Conservation (phyloP, 441 rosid genomes). For the Populus hybrid region DNA sequence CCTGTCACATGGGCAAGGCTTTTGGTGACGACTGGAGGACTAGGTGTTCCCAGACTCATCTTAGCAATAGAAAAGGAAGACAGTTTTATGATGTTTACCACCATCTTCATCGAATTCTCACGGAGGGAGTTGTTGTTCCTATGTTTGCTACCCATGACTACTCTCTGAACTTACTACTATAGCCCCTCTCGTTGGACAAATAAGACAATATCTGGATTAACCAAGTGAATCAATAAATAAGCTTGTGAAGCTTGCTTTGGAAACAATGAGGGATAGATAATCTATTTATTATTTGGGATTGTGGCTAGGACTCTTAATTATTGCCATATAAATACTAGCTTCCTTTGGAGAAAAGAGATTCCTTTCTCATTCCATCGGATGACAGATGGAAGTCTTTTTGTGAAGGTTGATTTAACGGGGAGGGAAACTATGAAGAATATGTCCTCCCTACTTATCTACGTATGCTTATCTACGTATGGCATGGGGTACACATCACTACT, state of each 20-base stretch:
- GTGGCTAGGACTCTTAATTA: background rate
- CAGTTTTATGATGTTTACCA: slow-evolving; percentile 37
- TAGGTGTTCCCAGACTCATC: slow-evolving; percentile 39
- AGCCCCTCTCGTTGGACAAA: background rate
- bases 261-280: slow-evolving; percentile 6
- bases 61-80: slow-evolving; percentile 57
- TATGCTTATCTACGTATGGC: background rate
- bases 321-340: slow-evolving; percentile 13
- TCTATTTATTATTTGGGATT: background rate
- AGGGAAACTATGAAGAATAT: slow-evolving; percentile 12
- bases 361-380: slow-evolving; percentile 21
- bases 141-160: slow-evolving; percentile 27
- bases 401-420: background rate
- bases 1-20: slow-evolving; percentile 3
- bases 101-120: slow-evolving; percentile 51
- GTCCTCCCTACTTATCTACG: slow-evolving; percentile 1
- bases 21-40: slow-evolving; percentile 22
- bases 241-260: slow-evolving; percentile 10
- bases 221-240: slow-evolving; percentile 9
- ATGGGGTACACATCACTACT: too few relatives aligned
- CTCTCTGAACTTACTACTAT: background rate
- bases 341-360: slow-evolving; percentile 17
- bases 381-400: slow-evolving; percentile 3
- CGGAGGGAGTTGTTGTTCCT: slow-evolving; percentile 38
- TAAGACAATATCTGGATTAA: background rate